Percentiles rank a stretch among this genome's conserved stretches.
These are phyloP conservation scores for Pharus latifolius DNA, from an alignment of 176 grass and related monocot genomes.

Conservation along the genomic window DNA sequence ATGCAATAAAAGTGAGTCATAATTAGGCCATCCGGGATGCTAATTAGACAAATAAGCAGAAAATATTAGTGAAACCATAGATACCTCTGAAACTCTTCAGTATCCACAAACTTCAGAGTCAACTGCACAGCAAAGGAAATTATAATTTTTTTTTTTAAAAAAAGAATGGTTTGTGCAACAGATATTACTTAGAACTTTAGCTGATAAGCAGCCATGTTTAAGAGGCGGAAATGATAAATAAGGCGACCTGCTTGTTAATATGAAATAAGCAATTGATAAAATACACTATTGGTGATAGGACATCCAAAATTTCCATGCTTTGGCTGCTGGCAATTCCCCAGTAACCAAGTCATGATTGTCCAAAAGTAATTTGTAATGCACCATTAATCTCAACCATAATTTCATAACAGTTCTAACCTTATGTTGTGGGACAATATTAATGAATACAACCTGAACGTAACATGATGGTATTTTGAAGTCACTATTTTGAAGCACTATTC, in stretches of 20 bases:
- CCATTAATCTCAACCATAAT: background rate
- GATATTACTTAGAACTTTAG: background rate
- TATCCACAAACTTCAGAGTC: constrained; percentile 83
- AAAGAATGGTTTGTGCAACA: background rate
- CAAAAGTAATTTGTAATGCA: background rate
- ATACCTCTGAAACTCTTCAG: constrained; percentile 88
- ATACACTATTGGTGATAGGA: background rate
- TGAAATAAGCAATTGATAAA: background rate
- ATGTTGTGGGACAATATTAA: no score
- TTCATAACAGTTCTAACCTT: background rate
- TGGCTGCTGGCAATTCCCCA: background rate
- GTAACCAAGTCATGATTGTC: background rate
- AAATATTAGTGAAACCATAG: background rate
- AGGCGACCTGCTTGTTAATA: background rate
- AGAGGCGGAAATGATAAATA: background rate
- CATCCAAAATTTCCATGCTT: background rate
- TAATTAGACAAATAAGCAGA: background rate
- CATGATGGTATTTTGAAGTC: background rate
- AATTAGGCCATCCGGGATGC: background rate
- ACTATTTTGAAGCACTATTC: background rate
- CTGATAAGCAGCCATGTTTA: background rate
- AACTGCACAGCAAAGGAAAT: constrained; percentile 38
- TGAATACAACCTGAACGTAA: background rate
- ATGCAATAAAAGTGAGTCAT: constrained; percentile 22
- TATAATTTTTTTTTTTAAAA: background rate